Evolutionary conservation across 306 rosid genomes (phyloP).

Genomic region (Quercus gilva): DNA sequence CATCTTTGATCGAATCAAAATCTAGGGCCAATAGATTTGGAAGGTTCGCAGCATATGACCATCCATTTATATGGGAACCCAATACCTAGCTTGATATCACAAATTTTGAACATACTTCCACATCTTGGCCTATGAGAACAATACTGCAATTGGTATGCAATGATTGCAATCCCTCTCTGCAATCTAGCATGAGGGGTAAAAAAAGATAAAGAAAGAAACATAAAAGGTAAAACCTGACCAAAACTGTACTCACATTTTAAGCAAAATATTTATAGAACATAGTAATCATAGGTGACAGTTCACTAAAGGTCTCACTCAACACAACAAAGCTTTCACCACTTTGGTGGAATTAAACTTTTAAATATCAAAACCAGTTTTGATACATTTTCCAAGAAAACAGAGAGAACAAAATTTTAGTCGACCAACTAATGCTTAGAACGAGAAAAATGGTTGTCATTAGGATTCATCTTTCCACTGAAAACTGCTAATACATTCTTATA

Average conservation of each 20-base stretch:
- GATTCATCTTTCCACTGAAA: slow-evolving; percentile 83
- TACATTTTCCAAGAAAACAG: not conserved
- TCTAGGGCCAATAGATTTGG: too few species aligned
- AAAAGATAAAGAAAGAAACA: too few species aligned
- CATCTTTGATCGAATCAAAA: too few species aligned
- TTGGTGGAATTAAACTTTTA: not conserved
- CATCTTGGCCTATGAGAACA: too few species aligned
- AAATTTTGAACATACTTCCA: too few species aligned
- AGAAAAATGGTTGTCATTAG: slow-evolving; percentile 84
- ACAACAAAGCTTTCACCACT: not conserved
- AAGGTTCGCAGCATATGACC: too few species aligned
- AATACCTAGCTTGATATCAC: too few species aligned
- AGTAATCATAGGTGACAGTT: not conserved
- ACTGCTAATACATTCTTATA: slow-evolving; percentile 65
- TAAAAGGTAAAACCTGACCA: not conserved
- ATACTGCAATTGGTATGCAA: too few species aligned
- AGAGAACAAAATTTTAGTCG: not conserved
- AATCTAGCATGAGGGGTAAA: too few species aligned
- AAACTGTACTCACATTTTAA: not conserved
- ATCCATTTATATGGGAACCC: too few species aligned
- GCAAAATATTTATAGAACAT: not conserved
- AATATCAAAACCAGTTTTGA: not conserved
- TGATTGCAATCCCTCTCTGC: too few species aligned
- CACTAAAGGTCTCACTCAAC: not conserved
- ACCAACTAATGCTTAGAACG: slow-evolving; percentile 48